Base-by-base conservation (phyloP, 768 basidiomycete genomes). In the Tricholoma terreum region DNA sequence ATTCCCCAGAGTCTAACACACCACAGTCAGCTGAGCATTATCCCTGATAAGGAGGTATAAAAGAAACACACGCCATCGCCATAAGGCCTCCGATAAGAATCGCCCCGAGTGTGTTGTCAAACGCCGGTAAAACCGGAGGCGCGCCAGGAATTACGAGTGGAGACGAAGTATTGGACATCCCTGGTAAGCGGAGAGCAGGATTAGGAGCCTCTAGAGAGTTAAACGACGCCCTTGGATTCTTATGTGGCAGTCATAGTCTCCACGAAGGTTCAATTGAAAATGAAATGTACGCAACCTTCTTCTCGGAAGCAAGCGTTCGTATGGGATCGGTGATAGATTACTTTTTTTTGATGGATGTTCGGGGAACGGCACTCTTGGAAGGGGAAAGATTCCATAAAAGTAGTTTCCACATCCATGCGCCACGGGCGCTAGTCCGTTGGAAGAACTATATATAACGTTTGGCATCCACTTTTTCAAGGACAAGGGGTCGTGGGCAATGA, bases 91-190 rank as follows among this genome's bases (percentile, higher is more conserved):
- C 84, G 4, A 85, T 55, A 21, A 85, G 71, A 35, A 84, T 66
- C 24, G 84, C 77, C 7, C 84, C 85, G 2, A 86, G 72, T 0
- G 80, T 84, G 55, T 79, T 77, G 59, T 79, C 76, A 36, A 81
- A 75, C 27, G 65, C 69, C 14, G 71, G 70, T 19, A 68, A 24
- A 11, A 56, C 15, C 33, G 15, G 6, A 2, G 52, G 42, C n/a
- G 45, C 43, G 46, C 30, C 27, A 17, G 51, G 12, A 22, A n/a
- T 17, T 36, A 43, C n/a, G 36, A 17, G 12, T 19, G 35, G 27
- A 57, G 50, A 31, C 55, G 58, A 48, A 51, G 56, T 21, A 9
- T 17, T 45, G 36, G 63, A 67, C 62, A 67, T 61, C 36, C 15
- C 51, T 21, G 27, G n/a, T n/a, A 19, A 19, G 17, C 12, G 10